These are phyloP conservation scores for Kalaharituber pfeilii DNA, from an alignment of 2,329 filamentous ascomycete genomes.

Conservation along the genomic window DNA sequence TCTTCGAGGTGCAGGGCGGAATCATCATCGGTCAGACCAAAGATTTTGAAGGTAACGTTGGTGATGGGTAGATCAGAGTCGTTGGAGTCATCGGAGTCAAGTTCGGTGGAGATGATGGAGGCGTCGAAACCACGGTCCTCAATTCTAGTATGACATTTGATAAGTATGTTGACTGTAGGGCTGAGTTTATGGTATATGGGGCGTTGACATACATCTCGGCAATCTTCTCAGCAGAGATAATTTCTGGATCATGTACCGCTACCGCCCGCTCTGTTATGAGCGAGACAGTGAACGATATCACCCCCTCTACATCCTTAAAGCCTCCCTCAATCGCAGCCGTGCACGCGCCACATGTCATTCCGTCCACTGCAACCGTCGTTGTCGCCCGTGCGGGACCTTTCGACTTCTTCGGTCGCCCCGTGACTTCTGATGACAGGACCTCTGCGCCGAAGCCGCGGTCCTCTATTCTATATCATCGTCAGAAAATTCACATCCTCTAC, in stretches of 20 bases:
- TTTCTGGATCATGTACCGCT: constrained; percentile 59
- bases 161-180: background rate
- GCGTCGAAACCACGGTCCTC: constrained; percentile 85
- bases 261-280: constrained; percentile 82
- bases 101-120: constrained; percentile 56
- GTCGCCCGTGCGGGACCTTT: constrained; percentile 36
- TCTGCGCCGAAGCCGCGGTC: constrained; percentile 66
- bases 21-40: constrained; percentile 51
- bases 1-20: constrained; percentile 57
- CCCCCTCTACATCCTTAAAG: constrained; percentile 57
- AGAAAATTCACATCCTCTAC: constrained; percentile 24
- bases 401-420: constrained; percentile 25
- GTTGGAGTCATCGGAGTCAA: constrained; percentile 35
- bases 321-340: constrained; percentile 78
- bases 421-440: constrained; percentile 49
- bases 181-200: background rate
- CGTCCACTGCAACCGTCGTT: constrained; percentile 77
- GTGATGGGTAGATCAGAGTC: constrained; percentile 2
- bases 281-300: constrained; percentile 86
- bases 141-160: constrained; percentile 31
- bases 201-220: constrained; percentile 38
- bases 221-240: constrained; percentile 56
- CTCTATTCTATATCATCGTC: constrained; percentile 36
- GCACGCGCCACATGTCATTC: constrained; percentile 96
- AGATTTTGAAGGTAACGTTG: constrained; percentile 60